Evolutionary conservation across 1,284 basidiomycete genomes (phyloP).

Genomic region (Pulchroboletus neoregius): DNA sequence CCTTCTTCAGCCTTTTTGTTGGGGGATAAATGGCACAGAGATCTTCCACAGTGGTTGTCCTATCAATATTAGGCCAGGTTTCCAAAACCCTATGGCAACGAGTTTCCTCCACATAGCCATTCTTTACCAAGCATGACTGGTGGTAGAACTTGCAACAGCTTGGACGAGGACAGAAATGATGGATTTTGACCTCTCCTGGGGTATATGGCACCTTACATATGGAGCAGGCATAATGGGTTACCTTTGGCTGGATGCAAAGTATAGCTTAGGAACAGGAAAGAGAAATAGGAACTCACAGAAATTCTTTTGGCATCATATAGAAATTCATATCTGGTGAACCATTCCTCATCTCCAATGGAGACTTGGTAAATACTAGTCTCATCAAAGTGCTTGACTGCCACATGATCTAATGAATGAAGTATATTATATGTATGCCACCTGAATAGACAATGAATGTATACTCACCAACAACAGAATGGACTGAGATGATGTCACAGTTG

Average conservation of each 20-base stretch:
- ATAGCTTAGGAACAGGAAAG: neutral
- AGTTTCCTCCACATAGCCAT: constrained; percentile 31
- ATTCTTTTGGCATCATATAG: constrained; percentile 34
- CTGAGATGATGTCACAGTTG: constrained; percentile 40
- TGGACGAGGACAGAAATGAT: constrained; percentile 52
- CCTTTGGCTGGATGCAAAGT: constrained; percentile 33
- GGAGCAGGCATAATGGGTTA: constrained; percentile 32
- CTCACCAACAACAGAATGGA: constrained; percentile 40
- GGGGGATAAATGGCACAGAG: constrained; percentile 12
- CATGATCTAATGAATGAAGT: constrained; percentile 19
- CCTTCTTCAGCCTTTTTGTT: constrained; percentile 21
- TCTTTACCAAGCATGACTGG: constrained; percentile 36
- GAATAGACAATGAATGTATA: neutral
- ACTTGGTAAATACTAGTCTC: constrained; percentile 36
- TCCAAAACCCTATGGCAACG: constrained; percentile 5
- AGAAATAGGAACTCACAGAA: constrained; percentile 25
- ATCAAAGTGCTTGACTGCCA: constrained; percentile 32
- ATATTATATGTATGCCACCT: neutral
- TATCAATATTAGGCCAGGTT: constrained; percentile 16
- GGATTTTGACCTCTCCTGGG: constrained; percentile 35
- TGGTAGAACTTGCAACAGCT: constrained; percentile 43
- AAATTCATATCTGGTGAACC: constrained; percentile 42
- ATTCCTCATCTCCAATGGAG: constrained; percentile 35
- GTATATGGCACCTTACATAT: constrained; percentile 41
- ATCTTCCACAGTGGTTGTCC: constrained; percentile 5